A percentile compares a stretch with the other conserved stretches of the same genome.
These are phyloP conservation scores for Colletotrichum lupini DNA, from an alignment of 2,329 filamentous ascomycete species.

Conservation along the genomic window DNA sequence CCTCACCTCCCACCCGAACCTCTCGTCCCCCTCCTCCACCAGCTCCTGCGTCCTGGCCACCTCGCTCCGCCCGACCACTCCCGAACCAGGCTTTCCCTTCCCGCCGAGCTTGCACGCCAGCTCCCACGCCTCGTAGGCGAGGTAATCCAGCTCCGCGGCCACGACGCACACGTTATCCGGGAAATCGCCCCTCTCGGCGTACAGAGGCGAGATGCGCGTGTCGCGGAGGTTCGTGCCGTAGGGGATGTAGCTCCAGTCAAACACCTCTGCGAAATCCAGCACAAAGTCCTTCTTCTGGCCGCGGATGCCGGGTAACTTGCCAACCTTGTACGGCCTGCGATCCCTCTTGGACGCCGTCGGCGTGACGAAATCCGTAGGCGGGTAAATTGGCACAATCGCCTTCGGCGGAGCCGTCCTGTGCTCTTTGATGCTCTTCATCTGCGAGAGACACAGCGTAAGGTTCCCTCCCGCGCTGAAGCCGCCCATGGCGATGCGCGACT, in stretches of 20 bases:
- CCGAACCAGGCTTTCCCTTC: constrained; percentile 8
- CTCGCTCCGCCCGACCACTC: constrained; percentile 33
- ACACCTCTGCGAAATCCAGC: constrained; percentile 39
- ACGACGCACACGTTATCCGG: constrained; percentile 50
- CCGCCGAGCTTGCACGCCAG: constrained; percentile 38
- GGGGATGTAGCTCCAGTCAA: constrained; percentile 48
- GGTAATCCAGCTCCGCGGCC: constrained; percentile 51
- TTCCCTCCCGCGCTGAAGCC: constrained; percentile 66
- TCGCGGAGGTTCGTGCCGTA: constrained; percentile 45
- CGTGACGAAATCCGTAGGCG: constrained; percentile 48
- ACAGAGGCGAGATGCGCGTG: constrained; percentile 47
- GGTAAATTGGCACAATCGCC: constrained; percentile 56
- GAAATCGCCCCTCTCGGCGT: constrained; percentile 43
- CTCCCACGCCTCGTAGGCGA: constrained; percentile 38
- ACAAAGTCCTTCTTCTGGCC: constrained; percentile 35
- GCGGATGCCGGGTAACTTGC: constrained; percentile 33
- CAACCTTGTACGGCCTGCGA: constrained; percentile 41
- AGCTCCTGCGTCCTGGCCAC: constrained; percentile 34
- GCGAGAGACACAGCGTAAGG: constrained; percentile 53
- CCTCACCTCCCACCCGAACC: constrained; percentile 48
- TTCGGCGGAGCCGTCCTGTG: constrained; percentile 35
- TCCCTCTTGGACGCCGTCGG: constrained; percentile 39
- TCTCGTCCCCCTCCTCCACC: constrained; percentile 44
- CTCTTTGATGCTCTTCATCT: constrained; percentile 49
- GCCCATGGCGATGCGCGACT: constrained; percentile 50